Base-by-base conservation (phyloP, 2,329 filamentous ascomycete species). In the Hymenoscyphus fraxineus region DNA sequence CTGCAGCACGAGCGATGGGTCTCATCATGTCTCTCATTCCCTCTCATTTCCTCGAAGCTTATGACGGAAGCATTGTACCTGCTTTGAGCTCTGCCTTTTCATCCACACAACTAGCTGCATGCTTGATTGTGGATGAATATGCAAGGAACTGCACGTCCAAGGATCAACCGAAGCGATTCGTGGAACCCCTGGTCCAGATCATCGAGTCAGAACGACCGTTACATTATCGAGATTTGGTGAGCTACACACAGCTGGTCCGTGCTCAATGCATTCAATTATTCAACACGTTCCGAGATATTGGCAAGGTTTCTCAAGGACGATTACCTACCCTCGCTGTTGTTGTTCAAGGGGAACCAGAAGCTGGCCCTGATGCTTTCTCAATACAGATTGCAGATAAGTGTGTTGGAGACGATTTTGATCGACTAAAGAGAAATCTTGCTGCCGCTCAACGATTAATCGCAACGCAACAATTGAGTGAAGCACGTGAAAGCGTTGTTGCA, bases 311-410 rank as follows among this genome's bases (percentile, higher is more conserved):
- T 27, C 84, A 87, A 59, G 82, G 84, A 67, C 91, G 89, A 74
- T 80, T 98, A 51, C 94, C 96, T 0, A 83, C 83, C 5, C 84
- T 98, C 58, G 92, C 95, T 27, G 92, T 96, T 2, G 87, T 99
- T 19, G 94, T 97, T 9, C 95, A 99, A 78, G 95, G 95, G 38
- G 94, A 98, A 73, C 83, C 90, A 5, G 91, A 96, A 73, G 94
- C 95, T 41, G 94, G 95, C 0, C 93, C 94, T 10, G 94, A 88
- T 71, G 94, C 95, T 6, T 99, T 99, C 76, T 96, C 93, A 0
- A 84, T 98, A 60, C 79, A 84, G 0, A 92, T 94, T 70, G 95
- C 93, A 0, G 93, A 98, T 70, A 95, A 92, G 77, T 91, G 96
- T 61, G 84, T 97, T 58, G 86, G 82, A 0, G 86, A 91, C 9